Conservation (phyloP, 306 rosid species). For the Abrus precatorius region DNA sequence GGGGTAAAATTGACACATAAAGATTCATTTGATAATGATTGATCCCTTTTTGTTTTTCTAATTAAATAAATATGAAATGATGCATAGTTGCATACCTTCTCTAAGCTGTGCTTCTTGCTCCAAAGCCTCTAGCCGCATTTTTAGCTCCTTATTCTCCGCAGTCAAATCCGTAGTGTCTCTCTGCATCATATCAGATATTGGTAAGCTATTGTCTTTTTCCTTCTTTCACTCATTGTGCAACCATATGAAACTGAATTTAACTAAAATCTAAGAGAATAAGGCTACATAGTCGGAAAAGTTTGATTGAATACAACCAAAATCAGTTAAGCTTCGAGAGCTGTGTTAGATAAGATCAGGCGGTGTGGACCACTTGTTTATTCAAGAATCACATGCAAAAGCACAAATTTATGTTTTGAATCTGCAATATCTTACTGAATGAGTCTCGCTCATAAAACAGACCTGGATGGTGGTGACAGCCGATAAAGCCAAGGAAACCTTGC, state of each 20-base stretch:
- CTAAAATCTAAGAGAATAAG: not conserved
- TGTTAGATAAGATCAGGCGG: not conserved
- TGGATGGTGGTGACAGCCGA: not conserved
- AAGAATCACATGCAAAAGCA: slow-evolving; percentile 30
- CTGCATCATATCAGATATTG: slow-evolving; percentile 64
- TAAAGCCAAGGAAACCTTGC: not conserved
- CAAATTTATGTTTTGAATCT: not conserved
- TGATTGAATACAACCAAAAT: not conserved
- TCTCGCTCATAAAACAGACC: slow-evolving; percentile 22
- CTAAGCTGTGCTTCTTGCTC: slow-evolving; percentile 92
- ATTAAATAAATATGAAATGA: slow-evolving; percentile 30
- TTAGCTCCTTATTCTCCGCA: slow-evolving; percentile 88
- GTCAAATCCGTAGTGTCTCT: slow-evolving; percentile 83
- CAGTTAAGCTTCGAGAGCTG: slow-evolving; percentile 1
- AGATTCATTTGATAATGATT: slow-evolving; percentile 24
- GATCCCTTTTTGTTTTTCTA: not conserved
- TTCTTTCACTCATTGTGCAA: not conserved
- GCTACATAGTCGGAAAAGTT: not conserved
- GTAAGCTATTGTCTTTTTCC: slow-evolving; percentile 26
- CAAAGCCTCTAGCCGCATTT: slow-evolving; percentile 83
- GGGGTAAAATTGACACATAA: not conserved
- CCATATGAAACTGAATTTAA: slow-evolving; percentile 25
- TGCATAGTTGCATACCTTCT: slow-evolving; percentile 74
- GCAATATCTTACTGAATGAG: not conserved
- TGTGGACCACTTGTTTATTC: slow-evolving; percentile 9